These are phyloP conservation scores for Raffaelea ambrosiae DNA, from an alignment of 2,329 filamentous ascomycete species.

Conservation along the genomic window DNA sequence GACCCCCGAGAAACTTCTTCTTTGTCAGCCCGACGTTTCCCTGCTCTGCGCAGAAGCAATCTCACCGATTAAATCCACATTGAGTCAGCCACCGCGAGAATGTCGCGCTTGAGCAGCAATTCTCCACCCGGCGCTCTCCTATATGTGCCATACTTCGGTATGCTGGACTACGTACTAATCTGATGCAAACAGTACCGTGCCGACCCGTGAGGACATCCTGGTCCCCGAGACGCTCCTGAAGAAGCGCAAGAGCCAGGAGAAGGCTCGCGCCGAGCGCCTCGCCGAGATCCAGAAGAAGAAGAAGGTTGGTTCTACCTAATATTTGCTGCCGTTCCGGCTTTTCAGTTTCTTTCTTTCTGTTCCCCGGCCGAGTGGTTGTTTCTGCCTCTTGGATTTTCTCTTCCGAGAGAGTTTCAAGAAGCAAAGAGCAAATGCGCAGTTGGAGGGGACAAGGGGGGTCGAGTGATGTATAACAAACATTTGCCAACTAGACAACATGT, in stretches of 20 bases:
- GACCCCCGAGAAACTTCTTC: background rate
- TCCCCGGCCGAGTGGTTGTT: background rate
- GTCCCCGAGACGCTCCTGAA: conserved; percentile 99
- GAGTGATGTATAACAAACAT: conserved; percentile 81
- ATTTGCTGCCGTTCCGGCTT: conserved; percentile 8
- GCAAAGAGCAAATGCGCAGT: background rate
- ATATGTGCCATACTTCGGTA: conserved; percentile 51
- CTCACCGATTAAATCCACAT: conserved; percentile 76
- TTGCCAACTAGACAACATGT: conserved; percentile 87
- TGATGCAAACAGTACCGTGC: conserved; percentile 67
- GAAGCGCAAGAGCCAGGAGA: conserved; percentile 99
- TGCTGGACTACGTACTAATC: conserved; percentile 74
- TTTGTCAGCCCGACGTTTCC: background rate
- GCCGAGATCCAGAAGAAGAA: conserved; percentile 79
- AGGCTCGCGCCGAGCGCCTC: conserved; percentile 84
- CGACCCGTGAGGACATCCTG: conserved; percentile 90
- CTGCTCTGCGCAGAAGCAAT: conserved; percentile 19
- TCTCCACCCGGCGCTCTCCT: conserved; percentile 75
- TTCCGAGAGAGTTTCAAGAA: background rate
- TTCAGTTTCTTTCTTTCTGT: background rate
- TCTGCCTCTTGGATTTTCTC: conserved; percentile 9
- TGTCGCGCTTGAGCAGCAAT: conserved; percentile 86
- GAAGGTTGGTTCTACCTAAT: conserved; percentile 54
- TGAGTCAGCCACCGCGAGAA: conserved; percentile 87
- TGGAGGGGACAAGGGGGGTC: conserved; percentile 23